Evolutionary conservation across 176 grass and related monocot genomes (phyloP), one percentile per base, ranked within the genome.

Genomic region (Oryza brachyantha): DNA sequence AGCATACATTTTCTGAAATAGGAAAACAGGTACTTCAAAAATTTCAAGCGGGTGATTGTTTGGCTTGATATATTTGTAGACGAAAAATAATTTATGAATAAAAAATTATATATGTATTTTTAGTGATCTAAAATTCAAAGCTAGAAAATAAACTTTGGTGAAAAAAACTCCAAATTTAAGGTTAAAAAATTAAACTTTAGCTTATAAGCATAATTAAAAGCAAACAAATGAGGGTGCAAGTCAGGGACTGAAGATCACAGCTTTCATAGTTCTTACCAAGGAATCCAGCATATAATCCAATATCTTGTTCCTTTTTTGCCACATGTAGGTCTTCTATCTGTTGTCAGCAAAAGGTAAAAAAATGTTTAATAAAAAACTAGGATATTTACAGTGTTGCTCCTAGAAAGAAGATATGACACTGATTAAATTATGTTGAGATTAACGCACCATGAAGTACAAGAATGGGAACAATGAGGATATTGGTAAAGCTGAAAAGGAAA

Each of bases 221-320:
- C n/a, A n/a, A n/a, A n/a, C n/a, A 45, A 5, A 59, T 58, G n/a
- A n/a, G n/a, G n/a, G n/a, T n/a, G n/a, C n/a, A n/a, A n/a, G 5
- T 38, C 3, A 5, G 32, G 42, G 14, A n/a, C 7, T 34, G 0
- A 3, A 13, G 5, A 59, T 13, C 26, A 26, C 52, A 61, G 61
- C 24, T 65, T 50, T 21, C 6, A 50, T 36, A 37, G 10, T 66
- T 82, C 68, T 83, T 79, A 92, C 93, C 87, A 14, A 96, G 70
- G 82, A 96, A 88, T 52, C 93, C 90, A 68, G 90, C 90, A 58
- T 96, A 96, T 37, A 92, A 76, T 81, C 93, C 90, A 84, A 92
- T 92, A 88, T 96, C 90, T 86, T 96, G 82, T 86, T 88, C 76
- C 10, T 4, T 75, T 92, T 96, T 81, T 6, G 90, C 87, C 69